Base-by-base conservation (phyloP, 2,329 filamentous ascomycete species). In the Botrytis porri region DNA sequence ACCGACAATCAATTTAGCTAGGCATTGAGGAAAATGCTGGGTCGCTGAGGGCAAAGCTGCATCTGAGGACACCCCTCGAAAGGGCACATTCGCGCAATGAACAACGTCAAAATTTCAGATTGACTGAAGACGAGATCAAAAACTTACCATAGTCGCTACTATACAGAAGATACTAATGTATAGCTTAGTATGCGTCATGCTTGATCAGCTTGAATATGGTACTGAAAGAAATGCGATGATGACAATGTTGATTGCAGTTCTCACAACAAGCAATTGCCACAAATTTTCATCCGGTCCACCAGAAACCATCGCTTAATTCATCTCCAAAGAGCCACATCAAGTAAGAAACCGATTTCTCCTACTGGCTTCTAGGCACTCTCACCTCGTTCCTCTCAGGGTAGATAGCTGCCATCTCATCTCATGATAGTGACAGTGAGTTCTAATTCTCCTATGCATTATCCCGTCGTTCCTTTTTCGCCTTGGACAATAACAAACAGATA, bases 101-200 rank as follows among this genome's bases (percentile, higher is more conserved):
- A 18, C 14, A 18, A 54, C 3, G 25, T 8, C 14, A 18, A n/a
- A n/a, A 1, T 54, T 18, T 14, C 8, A 29, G 6, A 57, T 6
- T 29, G n/a, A 29, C 14, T 4, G 14, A 8, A 18, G 14, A 57
- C 9, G n/a, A 57, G n/a, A 16, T 4, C 14, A 57, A 29, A 14
- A 57, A 8, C 7, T 18, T 4, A 1, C 4, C 1, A 4, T 29
- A 18, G 6, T 57, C 1, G 5, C 8, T 18, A 8, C 29, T 18
- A 29, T n/a, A 29, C 14, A 4, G 2, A 8, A 8, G 1, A 48
- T 1, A 29, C 18, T 0, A 18, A 6, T 4, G 6, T 29, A 3
- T 2, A 29, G 16, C 6, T 9, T 29, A 29, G 14, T 3, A 57
- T 18, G 6, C 51, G 29, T 29, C n/a, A 18, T 18, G 51, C 8